phyloP scores from a whole-genome alignment of 495 filamentous ascomycete genomes.

The Penicillium desertorum region DNA sequence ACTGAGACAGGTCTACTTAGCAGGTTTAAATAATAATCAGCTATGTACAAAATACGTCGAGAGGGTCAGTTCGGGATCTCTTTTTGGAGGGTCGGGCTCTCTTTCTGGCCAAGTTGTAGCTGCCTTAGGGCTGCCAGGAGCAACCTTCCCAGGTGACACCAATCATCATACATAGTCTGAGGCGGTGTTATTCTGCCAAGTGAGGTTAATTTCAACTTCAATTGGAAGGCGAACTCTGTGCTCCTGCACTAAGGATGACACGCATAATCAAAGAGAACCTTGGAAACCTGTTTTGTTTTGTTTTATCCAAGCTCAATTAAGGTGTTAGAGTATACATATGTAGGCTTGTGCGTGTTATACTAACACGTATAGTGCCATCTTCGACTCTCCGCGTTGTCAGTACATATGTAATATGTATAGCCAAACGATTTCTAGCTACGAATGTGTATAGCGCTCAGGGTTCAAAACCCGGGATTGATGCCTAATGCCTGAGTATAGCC shows the following conservation, averaged over 20 bases:
- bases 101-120: not conserved
- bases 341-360: too few species aligned
- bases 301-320: not conserved
- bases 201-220: not conserved
- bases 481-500: too few species aligned
- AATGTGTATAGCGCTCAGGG: too few species aligned
- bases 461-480: too few species aligned
- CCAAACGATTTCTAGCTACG: too few species aligned
- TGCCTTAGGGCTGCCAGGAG: too few species aligned
- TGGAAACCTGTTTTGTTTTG: slow-evolving; percentile 60
- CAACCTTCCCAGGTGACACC: too few species aligned
- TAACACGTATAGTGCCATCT: too few species aligned
- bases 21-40: not conserved
- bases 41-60: not conserved
- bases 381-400: too few species aligned
- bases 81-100: not conserved
- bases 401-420: too few species aligned
- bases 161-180: not conserved
- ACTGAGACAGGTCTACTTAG: not conserved
- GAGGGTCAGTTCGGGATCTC: not conserved
- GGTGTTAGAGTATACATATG: too few species aligned
- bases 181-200: not conserved
- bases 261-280: slow-evolving; percentile 92
- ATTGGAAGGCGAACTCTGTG: too few species aligned
- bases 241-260: slow-evolving; percentile 99